Evolutionary conservation across 2,329 filamentous ascomycete species (phyloP), one percentile per base, ranked within the genome.

Genomic region (Ceratocystis lukuohia): DNA sequence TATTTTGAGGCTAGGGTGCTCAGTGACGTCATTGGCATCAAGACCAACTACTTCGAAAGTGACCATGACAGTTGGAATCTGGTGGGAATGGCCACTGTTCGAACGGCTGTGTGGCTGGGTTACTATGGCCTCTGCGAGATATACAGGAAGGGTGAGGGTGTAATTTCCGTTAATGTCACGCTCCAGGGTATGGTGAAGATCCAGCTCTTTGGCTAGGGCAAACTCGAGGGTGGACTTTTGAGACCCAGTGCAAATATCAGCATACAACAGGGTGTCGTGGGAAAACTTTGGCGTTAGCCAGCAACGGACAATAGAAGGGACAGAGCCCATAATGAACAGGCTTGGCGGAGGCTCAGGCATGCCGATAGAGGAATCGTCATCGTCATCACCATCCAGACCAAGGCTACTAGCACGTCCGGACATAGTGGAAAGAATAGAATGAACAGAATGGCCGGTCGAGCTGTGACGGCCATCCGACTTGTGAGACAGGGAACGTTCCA

Each of bases 381-480:
- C 82, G 62, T 86, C 83, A 72, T 74, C 75, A 50, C 85, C 87
- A 71, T 96, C 91, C 22, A 95, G 80, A 2, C 91, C 91, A 69
- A 97, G 80, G 75, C 92, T 96, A 75, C 92, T 96, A 64, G 89
- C 91, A 59, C 91, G 85, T 33, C 88, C 89, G 0, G 82, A 80
- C 69, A 83, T 81, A 69, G 80, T 78, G 0, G 84, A 83, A 69
- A 84, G 82, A 56, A 83, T 78, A 5, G 80, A 81, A 69, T 88
- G 85, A 20, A 87, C 83, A 6, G 87, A 94, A 71, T 93, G 88
- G 3, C 91, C 91, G n/a, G 91, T 86, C 7, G 92, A 97, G 75
- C 93, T 97, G 73, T 96, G 91, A 69, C 93, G 84, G 45, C 94
- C 94, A 74, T 99, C 93, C 0, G 94, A 97, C 73, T 96, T 96